Conservation (phyloP, 345 rosid genomes). For the Mangifera indica region DNA sequence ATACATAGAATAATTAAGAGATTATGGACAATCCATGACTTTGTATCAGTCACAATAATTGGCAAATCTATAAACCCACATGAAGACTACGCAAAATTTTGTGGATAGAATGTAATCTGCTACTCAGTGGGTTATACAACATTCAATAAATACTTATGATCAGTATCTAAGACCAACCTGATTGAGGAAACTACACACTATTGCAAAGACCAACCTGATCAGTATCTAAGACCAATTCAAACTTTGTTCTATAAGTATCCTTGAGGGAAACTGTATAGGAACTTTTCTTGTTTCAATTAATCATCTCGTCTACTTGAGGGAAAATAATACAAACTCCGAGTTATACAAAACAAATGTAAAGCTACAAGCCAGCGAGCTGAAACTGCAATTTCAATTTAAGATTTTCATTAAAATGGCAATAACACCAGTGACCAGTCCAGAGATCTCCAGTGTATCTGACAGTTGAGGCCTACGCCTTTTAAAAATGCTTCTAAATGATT, state of each 20-base stretch:
- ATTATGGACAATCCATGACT: not conserved
- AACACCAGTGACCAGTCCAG: not conserved
- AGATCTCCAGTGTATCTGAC: constrained; percentile 4
- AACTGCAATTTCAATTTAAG: not conserved
- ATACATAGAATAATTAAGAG: not conserved
- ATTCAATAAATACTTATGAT: not conserved
- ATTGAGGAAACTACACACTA: not conserved
- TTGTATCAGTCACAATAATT: not conserved
- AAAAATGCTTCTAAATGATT: not conserved
- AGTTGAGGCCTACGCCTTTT: not conserved
- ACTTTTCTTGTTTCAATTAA: not conserved
- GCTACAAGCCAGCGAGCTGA: not conserved
- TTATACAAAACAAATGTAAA: not conserved
- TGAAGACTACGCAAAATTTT: not conserved
- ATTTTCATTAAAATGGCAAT: not conserved
- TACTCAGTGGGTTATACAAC: not conserved
- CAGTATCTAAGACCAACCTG: not conserved
- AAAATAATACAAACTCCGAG: no score
- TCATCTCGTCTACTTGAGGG: no score
- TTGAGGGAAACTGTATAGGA: not conserved
- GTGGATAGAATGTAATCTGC: not conserved
- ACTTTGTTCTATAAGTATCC: not conserved
- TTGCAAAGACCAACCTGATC: not conserved
- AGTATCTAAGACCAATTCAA: not conserved
- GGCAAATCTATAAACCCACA: no score